A percentile compares a stretch with the other conserved stretches of the same genome.
Conservation (phyloP, 257 asterid species). For the Galeopsis tetrahit region DNA sequence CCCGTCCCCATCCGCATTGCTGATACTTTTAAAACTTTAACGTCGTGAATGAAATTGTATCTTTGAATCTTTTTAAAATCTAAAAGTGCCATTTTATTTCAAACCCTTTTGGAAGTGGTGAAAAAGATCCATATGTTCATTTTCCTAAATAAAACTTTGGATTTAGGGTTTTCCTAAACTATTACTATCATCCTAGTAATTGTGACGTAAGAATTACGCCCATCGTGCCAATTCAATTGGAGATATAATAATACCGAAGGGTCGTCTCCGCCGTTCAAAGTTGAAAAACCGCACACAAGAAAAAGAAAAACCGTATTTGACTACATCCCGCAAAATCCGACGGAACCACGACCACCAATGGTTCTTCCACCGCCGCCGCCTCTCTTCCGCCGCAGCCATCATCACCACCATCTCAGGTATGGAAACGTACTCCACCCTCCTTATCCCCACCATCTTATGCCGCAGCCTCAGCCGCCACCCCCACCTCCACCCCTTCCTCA, state of each 20-base stretch:
- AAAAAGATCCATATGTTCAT: too few species aligned
- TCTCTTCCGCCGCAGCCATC: slow-evolving; percentile 34
- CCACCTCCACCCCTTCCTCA: slow-evolving; percentile 35
- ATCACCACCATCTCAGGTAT: slow-evolving; percentile 57
- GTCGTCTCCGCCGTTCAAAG: slow-evolving; percentile 30
- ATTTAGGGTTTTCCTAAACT: not conserved
- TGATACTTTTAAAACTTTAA: too few species aligned
- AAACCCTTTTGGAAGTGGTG: too few species aligned
- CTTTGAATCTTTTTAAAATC: too few species aligned
- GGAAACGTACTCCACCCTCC: slow-evolving; percentile 40
- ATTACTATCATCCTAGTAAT: not conserved
- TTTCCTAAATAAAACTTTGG: too few species aligned
- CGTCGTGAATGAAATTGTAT: too few species aligned
- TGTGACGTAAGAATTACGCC: slow-evolving; percentile 23
- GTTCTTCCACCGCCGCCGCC: slow-evolving; percentile 54
- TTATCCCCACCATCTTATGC: slow-evolving; percentile 38
- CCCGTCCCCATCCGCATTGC: too few species aligned
- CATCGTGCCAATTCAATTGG: not conserved
- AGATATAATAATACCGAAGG: not conserved
- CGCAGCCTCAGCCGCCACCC: slow-evolving; percentile 41
- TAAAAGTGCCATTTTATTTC: too few species aligned
- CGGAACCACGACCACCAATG: slow-evolving; percentile 35
- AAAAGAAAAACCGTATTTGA: slow-evolving; percentile 19
- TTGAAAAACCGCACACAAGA: slow-evolving; percentile 16
- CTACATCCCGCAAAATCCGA: slow-evolving; percentile 13